phyloP scores from a whole-genome alignment of 345 rosid species.

The Linum lewisii region DNA sequence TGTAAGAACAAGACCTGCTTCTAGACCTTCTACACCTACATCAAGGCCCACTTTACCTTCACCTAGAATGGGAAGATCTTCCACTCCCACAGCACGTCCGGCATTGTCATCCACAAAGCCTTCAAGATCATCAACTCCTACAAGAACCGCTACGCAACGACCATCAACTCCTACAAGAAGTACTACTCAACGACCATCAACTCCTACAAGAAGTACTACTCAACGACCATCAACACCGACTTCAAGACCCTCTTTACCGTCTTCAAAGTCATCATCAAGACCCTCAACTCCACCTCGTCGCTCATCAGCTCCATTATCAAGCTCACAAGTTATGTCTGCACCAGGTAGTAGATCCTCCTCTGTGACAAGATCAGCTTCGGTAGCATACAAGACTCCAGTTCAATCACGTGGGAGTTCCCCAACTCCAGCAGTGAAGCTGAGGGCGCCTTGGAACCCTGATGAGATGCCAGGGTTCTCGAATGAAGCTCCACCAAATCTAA shows the following conservation, averaged over 20 bases:
- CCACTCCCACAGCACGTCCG: conserved; percentile 40
- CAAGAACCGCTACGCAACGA: conserved; percentile 5
- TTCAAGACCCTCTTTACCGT: conserved; percentile 29
- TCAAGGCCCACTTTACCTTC: conserved; percentile 23
- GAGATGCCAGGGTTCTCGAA: conserved; percentile 23
- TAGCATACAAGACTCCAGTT: conserved; percentile 13
- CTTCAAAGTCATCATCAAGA: conserved; percentile 27
- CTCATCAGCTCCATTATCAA: conserved; percentile 8
- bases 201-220: conserved; percentile 31
- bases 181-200: conserved; percentile 30
- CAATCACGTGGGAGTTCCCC: conserved; percentile 22
- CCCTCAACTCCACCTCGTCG: conserved; percentile 20
- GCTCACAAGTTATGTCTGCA: conserved; percentile 18
- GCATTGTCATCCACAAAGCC: conserved; percentile 40
- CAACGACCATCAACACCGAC: conserved; percentile 39
- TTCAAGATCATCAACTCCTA: conserved; percentile 23
- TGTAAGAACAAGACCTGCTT: conserved; percentile 9
- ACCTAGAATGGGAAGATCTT: conserved; percentile 32
- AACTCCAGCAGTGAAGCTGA: conserved; percentile 8
- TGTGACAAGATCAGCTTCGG: conserved; percentile 27
- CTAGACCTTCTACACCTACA: conserved; percentile 24
- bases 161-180: conserved; percentile 47
- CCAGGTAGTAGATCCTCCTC: conserved; percentile 37
- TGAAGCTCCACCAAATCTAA: conserved; percentile 22
- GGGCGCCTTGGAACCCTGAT: conserved; percentile 20